A percentile compares a stretch with the other conserved stretches of the same genome.
phyloP scores from a whole-genome alignment of 1,284 basidiomycete species.

The Stereum hirsutum region DNA sequence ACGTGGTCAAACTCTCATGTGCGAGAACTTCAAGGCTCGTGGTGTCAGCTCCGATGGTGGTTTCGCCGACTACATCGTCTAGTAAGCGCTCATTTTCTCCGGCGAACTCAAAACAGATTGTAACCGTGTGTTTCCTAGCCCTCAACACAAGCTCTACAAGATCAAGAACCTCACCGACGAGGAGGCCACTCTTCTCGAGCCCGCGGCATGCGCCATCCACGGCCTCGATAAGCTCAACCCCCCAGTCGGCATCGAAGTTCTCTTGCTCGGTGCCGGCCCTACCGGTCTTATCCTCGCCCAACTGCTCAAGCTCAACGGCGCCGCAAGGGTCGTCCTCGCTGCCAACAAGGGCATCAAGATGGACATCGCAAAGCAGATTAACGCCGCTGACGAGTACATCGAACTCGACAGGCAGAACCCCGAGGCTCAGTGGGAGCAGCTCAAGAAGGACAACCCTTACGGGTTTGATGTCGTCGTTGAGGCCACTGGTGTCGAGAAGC shows the following conservation, averaged over 20 bases:
- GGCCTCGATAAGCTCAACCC: constrained; percentile 79
- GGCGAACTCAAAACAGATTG: neutral
- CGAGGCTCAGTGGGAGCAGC: constrained; percentile 68
- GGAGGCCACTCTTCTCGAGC: constrained; percentile 83
- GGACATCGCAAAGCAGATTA: constrained; percentile 67
- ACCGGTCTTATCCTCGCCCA: constrained; percentile 82
- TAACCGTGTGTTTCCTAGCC: constrained; percentile 23
- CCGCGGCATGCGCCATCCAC: constrained; percentile 82
- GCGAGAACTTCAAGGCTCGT: constrained; percentile 70
- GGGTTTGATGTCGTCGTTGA: constrained; percentile 88
- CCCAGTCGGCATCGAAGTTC: constrained; percentile 68
- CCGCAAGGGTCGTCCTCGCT: constrained; percentile 65
- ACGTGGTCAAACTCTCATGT: constrained; percentile 62
- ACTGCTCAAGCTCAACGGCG: constrained; percentile 78
- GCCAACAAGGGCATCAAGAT: constrained; percentile 86
- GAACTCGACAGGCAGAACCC: constrained; percentile 73
- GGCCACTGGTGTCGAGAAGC: constrained; percentile 75
- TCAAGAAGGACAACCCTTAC: constrained; percentile 74
- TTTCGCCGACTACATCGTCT: constrained; percentile 81
- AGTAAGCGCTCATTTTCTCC: constrained; percentile 34
- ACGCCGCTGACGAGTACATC: constrained; percentile 74
- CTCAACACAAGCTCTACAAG: constrained; percentile 70
- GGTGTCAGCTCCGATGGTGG: constrained; percentile 75
- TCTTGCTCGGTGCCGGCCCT: constrained; percentile 74
- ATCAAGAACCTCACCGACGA: constrained; percentile 81